phyloP scores from a whole-genome alignment of 805 yeast genomes.

The Pichia membranifaciens region DNA sequence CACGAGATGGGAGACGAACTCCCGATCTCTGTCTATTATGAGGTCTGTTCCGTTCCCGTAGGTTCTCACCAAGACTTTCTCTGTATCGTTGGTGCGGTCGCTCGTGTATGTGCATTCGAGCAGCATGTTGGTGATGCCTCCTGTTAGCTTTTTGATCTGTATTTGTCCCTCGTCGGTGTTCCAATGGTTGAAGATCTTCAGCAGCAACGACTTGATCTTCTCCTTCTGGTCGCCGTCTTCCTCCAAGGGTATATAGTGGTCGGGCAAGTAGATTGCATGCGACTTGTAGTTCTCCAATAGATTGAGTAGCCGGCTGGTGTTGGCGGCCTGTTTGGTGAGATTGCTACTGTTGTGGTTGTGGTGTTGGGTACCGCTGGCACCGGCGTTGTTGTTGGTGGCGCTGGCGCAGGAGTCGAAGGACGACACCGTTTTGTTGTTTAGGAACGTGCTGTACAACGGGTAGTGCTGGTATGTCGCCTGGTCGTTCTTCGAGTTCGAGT shows the following conservation, averaged over 20 bases:
- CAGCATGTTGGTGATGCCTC: constrained; percentile 62
- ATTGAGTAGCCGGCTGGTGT: not conserved
- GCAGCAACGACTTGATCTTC: constrained; percentile 33
- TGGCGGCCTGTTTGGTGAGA: not conserved
- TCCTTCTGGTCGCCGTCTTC: constrained; percentile 27
- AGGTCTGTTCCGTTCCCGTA: constrained; percentile 70
- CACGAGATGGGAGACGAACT: constrained; percentile 62
- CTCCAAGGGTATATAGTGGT: constrained; percentile 33
- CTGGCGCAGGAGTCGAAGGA: constrained; percentile 12
- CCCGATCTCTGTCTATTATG: constrained; percentile 69
- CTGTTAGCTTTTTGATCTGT: constrained; percentile 42
- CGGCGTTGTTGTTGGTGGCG: not conserved
- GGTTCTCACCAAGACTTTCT: constrained; percentile 54
- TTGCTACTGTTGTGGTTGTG: not conserved
- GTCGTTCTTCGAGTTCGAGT: constrained; percentile 4
- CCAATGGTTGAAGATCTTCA: constrained; percentile 40
- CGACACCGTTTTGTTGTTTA: constrained; percentile 24
- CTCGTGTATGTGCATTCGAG: constrained; percentile 35
- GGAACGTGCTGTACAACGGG: constrained; percentile 20
- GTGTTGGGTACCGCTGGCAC: not conserved
- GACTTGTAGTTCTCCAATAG: constrained; percentile 31
- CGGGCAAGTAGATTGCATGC: constrained; percentile 47
- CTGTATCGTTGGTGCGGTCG: constrained; percentile 13
- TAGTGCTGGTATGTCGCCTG: not conserved
- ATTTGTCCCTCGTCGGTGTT: constrained; percentile 22